Conservation (phyloP, 1,284 basidiomycete species). For the Lentinula novae-zelandiae region DNA sequence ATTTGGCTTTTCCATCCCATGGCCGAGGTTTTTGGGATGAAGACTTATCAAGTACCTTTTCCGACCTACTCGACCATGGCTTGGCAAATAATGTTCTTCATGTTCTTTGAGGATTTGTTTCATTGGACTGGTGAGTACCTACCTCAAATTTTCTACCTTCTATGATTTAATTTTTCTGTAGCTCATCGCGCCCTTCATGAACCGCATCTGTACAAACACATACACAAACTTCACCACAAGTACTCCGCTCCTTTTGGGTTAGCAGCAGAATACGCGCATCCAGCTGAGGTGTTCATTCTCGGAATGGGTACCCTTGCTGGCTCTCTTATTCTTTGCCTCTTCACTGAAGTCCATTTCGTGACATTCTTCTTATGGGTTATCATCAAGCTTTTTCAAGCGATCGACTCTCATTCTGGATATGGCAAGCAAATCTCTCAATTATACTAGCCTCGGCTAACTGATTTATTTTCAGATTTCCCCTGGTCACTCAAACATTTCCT, state of each 20-base stretch:
- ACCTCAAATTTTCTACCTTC: too few species aligned
- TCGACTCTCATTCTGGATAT: conserved; percentile 97
- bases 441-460: neutral
- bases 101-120: conserved; percentile 95
- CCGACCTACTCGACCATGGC: conserved; percentile 67
- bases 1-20: conserved; percentile 98
- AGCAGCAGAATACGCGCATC: conserved; percentile 97
- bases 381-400: conserved; percentile 93
- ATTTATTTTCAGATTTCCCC: conserved; percentile 70
- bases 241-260: conserved; percentile 97
- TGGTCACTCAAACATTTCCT: conserved; percentile 94
- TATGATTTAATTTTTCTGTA: conserved; percentile 26
- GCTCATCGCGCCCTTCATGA: conserved; percentile 92
- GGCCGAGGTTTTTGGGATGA: conserved; percentile 87
- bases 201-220: conserved; percentile 91
- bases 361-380: conserved; percentile 95
- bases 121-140: conserved; percentile 63
- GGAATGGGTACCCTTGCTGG: conserved; percentile 84
- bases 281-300: conserved; percentile 90
- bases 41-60: conserved; percentile 92
- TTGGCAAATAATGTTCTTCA: conserved; percentile 87
- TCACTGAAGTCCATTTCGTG: conserved; percentile 83
- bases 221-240: conserved; percentile 98
- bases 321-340: conserved; percentile 82
- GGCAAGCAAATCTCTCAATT: conserved; percentile 39